Evolutionary conservation across 2,329 filamentous ascomycete species (phyloP), one percentile per base, ranked within the genome.

Genomic region (Colletotrichum somersetense): DNA sequence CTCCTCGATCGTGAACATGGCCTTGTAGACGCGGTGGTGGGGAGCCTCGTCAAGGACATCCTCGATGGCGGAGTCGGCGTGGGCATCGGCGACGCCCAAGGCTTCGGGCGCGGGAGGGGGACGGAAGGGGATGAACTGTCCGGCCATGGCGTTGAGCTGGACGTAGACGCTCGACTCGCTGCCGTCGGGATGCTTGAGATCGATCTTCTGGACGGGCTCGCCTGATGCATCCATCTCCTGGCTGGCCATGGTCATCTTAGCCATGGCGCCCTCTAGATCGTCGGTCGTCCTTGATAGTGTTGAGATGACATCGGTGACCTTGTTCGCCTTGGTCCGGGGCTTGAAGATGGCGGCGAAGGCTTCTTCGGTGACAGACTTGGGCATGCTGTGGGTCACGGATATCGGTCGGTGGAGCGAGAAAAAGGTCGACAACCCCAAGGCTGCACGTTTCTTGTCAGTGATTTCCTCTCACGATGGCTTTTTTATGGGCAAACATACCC

Each of bases 381-480:
- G 96, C 79, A 97, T 91, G 76, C 92, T 91, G 77, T 92, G 91
- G 62, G 92, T 95, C 75, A 98, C 90, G 67, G 94, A 97, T 78
- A 99, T 96, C 57, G 96, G 96, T 73, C 96, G 91, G 83, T 99
- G 94, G 75, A 97, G 92, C 74, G 95, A 97, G 86, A 98, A 98
- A 87, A 99, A 98, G 72, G 92, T 92, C 10, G 96, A 96, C 57
- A 97, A 87, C 74, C 93, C 92, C 73, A 98, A 88, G 79, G 97
- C 96, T 98, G 75, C 6, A 74, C 38, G 18, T 62, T 66, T 23
- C 2, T 52, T 30, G 61, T 74, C 46, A 74, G 67, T 30, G 12
- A 40, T 20, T 48, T 8, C 20, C 20, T 48, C 33, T 8, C 18
- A 6, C 5, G 7, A n/a, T 23, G 18, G 18, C 16, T 35, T 16